phyloP scores from a whole-genome alignment of 805 yeast genomes.

The Debaryomyces castellii region DNA sequence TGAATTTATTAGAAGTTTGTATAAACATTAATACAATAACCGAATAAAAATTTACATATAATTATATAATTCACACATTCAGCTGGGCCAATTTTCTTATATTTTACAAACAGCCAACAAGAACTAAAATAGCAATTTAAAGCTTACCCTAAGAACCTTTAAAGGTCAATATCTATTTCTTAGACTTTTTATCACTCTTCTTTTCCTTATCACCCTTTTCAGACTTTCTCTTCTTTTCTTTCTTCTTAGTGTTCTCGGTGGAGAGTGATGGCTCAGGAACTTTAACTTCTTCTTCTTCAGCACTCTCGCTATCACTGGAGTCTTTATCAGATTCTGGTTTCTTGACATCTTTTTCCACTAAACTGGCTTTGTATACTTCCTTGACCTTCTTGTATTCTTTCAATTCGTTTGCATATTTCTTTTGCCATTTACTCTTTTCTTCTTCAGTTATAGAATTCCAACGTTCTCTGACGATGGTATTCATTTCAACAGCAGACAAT shows the following conservation, averaged over 20 bases:
- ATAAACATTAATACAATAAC: constrained; percentile 2
- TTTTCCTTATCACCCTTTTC: constrained; percentile 14
- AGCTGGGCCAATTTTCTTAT: neutral
- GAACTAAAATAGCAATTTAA: neutral
- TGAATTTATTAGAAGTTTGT: neutral
- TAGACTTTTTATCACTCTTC: constrained; percentile 15
- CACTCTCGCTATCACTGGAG: neutral
- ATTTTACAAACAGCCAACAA: neutral
- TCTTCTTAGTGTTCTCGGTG: constrained; percentile 37
- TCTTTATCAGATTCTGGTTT: constrained; percentile 1
- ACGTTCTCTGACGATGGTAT: constrained; percentile 71
- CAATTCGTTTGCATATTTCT: constrained; percentile 49
- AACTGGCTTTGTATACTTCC: constrained; percentile 32
- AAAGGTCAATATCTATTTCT: constrained; percentile 1
- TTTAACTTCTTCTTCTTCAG: neutral
- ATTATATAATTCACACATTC: neutral
- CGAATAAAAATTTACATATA: constrained; percentile 1
- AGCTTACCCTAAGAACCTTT: neutral
- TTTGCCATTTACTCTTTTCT: constrained; percentile 72
- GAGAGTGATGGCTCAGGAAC: neutral
- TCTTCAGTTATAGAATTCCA: constrained; percentile 75
- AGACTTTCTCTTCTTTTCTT: constrained; percentile 38
- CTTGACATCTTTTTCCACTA: constrained; percentile 8
- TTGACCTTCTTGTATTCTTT: constrained; percentile 30
- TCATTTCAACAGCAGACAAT: constrained; percentile 72